Evolutionary conservation across 2,329 filamentous ascomycete genomes (phyloP), one percentile per base, ranked within the genome.

Genomic region (Claviceps purpurea): DNA sequence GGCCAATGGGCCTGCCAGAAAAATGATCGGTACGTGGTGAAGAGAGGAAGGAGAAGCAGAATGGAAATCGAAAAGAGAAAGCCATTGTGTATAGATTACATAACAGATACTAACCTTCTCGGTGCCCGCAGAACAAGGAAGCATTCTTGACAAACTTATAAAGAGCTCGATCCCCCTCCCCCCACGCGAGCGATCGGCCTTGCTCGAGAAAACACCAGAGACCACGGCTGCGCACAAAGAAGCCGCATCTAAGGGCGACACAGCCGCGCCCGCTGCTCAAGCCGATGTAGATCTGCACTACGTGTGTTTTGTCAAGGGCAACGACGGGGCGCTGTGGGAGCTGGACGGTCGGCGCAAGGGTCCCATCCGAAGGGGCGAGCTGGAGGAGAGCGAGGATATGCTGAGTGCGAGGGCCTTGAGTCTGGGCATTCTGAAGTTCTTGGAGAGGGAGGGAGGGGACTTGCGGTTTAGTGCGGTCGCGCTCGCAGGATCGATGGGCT

Each of bases 251-350:
- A 72, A 77, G 55, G 91, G 91, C 18, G 88, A 91, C 64, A 95
- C 89, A 1, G 64, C 74, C 13, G 87, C 90, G 1, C 91, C 93
- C 0, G 71, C 78, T 51, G 88, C 89, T 8, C 77, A 82, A n/a
- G 86, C 87, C 61, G 79, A 85, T 59, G 76, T 95, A n/a, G 91
- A 96, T 64, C 74, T 96, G 60, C 93, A 98, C 72, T 97, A 95
- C 65, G 91, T 97, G 47, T 93, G 88, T 63, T 98, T 97, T 68
- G 86, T 93, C 50, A 93, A 90, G 72, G 74, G 74, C 37, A 70
- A 69, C 50, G 81, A 86, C 65, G 84, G 84, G 52, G 77, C 65
- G 13, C 61, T 81, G 40, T 81, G 77, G 76, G 78, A 82, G 70
- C 71, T 82, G 11, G 78, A 82, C 59, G 78, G 78, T 3, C 68